These are phyloP conservation scores for Magnusiomyces fungicola DNA, from an alignment of 1,139 yeast species.

Conservation along the genomic window DNA sequence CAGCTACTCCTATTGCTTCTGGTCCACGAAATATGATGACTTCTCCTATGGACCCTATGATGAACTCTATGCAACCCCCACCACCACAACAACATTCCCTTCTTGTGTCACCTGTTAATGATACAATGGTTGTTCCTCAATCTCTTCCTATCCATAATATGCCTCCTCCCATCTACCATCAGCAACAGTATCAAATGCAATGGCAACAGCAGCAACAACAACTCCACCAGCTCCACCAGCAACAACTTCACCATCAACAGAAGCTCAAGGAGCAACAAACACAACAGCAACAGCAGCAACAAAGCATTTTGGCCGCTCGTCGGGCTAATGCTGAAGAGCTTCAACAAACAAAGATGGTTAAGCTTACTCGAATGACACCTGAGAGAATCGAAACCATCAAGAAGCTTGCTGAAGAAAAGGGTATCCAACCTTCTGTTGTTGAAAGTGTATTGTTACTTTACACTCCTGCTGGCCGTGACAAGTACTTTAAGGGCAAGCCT, in stretches of 20 bases:
- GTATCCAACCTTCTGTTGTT: constrained; percentile 28
- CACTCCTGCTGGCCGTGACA: constrained; percentile 14
- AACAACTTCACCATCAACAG: not conserved
- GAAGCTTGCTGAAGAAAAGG: constrained; percentile 26
- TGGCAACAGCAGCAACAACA: constrained; percentile 1
- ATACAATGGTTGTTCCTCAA: too few species aligned
- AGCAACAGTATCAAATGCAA: not conserved
- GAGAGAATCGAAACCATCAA: constrained; percentile 25
- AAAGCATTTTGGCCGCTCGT: not conserved
- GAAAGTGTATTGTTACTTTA: constrained; percentile 28
- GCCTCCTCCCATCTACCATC: not conserved
- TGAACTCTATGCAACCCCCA: too few species aligned
- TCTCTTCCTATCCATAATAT: not conserved
- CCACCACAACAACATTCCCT: too few species aligned
- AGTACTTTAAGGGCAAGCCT: constrained; percentile 8
- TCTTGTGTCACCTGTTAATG: too few species aligned
- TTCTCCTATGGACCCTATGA: too few species aligned
- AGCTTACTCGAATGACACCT: constrained; percentile 27
- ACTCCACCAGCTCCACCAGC: not conserved
- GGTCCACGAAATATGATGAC: too few species aligned
- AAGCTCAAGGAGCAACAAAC: constrained; percentile 1
- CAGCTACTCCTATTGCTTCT: too few species aligned
- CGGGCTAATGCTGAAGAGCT: constrained; percentile 10
- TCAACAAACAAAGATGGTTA: constrained; percentile 21
- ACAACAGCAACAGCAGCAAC: constrained; percentile 2